Conservation (phyloP, 306 rosid genomes). For the Canavalia gladiata region DNA sequence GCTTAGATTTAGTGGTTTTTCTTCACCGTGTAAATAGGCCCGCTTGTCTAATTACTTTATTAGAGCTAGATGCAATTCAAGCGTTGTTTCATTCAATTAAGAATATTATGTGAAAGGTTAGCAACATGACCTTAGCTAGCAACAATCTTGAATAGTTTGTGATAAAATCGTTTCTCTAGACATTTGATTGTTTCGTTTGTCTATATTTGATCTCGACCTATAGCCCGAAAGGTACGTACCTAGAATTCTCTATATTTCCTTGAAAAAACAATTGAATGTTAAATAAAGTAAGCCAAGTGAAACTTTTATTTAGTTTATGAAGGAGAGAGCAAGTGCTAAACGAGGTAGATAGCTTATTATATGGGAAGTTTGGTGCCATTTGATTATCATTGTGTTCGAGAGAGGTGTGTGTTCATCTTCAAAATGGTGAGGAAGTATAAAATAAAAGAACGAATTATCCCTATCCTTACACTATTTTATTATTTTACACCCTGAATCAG, state of each 20-base stretch:
- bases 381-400: constrained; percentile 26
- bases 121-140: background rate
- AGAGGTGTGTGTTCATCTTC: constrained; percentile 42
- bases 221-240: background rate
- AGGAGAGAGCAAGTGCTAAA: background rate
- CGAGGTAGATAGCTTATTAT: constrained; percentile 16
- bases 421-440: background rate
- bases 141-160: background rate
- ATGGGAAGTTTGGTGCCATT: constrained; percentile 30
- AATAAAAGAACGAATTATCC: background rate
- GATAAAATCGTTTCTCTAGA: background rate
- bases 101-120: background rate
- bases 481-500: background rate
- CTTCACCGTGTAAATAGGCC: too few species aligned
- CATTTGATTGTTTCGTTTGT: background rate
- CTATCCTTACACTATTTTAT: background rate
- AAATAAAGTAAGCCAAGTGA: background rate
- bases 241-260: background rate
- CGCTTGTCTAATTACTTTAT: too few species aligned
- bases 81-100: too few species aligned
- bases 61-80: too few species aligned
- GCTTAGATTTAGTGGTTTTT: too few species aligned
- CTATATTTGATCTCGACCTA: background rate
- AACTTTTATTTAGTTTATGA: background rate
- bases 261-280: background rate